A percentile compares a stretch with the other conserved stretches of the same genome.
Conservation (phyloP, 2,329 filamentous ascomycete genomes). For the Botryotinia calthae region DNA sequence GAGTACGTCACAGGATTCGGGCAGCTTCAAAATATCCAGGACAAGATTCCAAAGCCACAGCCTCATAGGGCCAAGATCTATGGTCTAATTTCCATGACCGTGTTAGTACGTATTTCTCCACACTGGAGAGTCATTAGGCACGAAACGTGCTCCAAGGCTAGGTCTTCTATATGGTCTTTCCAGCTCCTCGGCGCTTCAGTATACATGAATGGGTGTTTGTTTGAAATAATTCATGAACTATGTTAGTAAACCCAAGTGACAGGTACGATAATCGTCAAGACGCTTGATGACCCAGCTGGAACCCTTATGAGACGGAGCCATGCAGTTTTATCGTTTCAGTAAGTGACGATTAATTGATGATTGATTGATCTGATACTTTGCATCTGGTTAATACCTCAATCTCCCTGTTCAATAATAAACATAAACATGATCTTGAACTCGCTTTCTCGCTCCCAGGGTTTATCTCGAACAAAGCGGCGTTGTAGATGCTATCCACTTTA, state of each 20-base stretch:
- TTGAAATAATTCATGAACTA: neutral
- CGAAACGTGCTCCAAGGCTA: slow-evolving; percentile 13
- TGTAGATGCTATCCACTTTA: slow-evolving; percentile 9
- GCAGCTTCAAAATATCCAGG: neutral
- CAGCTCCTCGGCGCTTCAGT: neutral
- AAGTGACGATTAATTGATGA: neutral
- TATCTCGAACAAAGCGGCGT: slow-evolving; percentile 15
- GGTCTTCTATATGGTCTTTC: neutral
- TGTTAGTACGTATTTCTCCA: slow-evolving; percentile 14
- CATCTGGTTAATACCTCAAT: neutral
- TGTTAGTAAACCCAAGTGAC: neutral
- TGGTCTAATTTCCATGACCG: neutral
- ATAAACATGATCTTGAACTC: neutral
- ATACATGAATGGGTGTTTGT: neutral
- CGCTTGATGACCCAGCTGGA: neutral
- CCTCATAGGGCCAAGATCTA: slow-evolving; percentile 9
- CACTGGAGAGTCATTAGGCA: slow-evolving; percentile 1
- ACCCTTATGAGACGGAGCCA: neutral
- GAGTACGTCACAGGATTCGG: neutral
- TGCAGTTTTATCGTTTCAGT: neutral
- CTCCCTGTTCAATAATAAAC: neutral
- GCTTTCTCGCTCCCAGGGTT: neutral
- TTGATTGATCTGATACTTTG: neutral
- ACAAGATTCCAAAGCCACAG: slow-evolving; percentile 6
- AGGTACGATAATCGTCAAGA: neutral